Evolutionary conservation across 73 alveolate species (phyloP), one percentile per base, ranked within the genome.

Genomic region (Paramecium primaurelia): DNA sequence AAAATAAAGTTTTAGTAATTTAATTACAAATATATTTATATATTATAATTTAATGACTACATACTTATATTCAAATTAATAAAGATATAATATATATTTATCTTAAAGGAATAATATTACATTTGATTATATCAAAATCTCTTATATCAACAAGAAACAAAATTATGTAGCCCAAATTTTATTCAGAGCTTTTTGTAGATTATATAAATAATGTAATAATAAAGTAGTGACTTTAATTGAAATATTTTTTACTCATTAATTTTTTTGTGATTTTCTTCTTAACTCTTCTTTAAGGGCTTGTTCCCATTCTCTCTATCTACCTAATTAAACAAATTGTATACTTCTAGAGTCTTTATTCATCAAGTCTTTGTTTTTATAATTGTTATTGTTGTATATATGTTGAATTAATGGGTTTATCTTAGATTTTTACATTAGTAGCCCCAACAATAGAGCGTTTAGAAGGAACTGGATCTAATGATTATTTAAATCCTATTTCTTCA

Each of bases 261-360:
- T 54, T 54, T 18, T 16, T 64, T 64, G 51, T 6, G 26, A 32
- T 64, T 64, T 64, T 64, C 84, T 64, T 32, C 49, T 28, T 32
- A 64, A 12, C 26, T 64, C 91, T 25, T 45, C 44, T 26, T 80
- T 44, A 12, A 80, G 91, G 16, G 91, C 91, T 80, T 4, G 14
- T n/a, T 80, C 91, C 91, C 91, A 80, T 80, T 80, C 91, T 49
- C 18, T n/a, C 45, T 80, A 25, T 80, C 88, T 75, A 75, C 18
- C 69, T 54, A 22, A 75, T 38, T 75, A 75, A 25, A 38, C 0
- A 32, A 42, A 16, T 10, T 37, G 22, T 6, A 6, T 75, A 75
- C 88, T 80, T 80, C 26, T 45, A 42, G 16, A 42, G 26, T 16
- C 34, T 45, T 34, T 44, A 11, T 45, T 80, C 75, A 22, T 25